A percentile compares a stretch with the other conserved stretches of the same genome.
These are phyloP conservation scores for Citrus cavaleriei DNA, from an alignment of 345 rosid species.

Conservation along the genomic window DNA sequence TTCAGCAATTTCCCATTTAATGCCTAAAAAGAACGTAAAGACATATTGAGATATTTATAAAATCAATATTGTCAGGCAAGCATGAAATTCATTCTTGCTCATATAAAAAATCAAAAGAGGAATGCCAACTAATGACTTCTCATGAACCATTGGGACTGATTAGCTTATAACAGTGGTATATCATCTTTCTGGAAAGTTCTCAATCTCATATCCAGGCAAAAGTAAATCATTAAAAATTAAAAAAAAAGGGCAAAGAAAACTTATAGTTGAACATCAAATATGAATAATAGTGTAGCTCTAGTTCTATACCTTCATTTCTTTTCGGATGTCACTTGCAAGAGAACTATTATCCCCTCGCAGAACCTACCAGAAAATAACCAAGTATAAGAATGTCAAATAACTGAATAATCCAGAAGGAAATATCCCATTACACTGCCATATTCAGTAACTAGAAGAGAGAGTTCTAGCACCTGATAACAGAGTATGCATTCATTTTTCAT, in stretches of 20 bases:
- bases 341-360: conserved; percentile 81
- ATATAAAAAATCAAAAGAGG: neutral
- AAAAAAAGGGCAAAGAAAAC: neutral
- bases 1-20: conserved; percentile 80
- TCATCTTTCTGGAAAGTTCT: neutral
- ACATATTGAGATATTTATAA: neutral
- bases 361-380: conserved; percentile 43
- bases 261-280: neutral
- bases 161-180: neutral
- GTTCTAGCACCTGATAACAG: neutral
- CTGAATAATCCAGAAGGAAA: neutral
- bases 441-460: conserved; percentile 3
- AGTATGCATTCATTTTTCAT: neutral
- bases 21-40: conserved; percentile 36
- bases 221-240: neutral
- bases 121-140: neutral
- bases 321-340: conserved; percentile 87
- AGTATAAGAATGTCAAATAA: conserved; percentile 9
- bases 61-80: neutral
- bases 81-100: neutral
- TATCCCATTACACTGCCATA: neutral
- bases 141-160: neutral
- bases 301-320: conserved; percentile 81
- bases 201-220: neutral
- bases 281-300: neutral